Evolutionary conservation across 2,329 filamentous ascomycete species (phyloP).

Genomic region (Raffaelea albimanens): DNA sequence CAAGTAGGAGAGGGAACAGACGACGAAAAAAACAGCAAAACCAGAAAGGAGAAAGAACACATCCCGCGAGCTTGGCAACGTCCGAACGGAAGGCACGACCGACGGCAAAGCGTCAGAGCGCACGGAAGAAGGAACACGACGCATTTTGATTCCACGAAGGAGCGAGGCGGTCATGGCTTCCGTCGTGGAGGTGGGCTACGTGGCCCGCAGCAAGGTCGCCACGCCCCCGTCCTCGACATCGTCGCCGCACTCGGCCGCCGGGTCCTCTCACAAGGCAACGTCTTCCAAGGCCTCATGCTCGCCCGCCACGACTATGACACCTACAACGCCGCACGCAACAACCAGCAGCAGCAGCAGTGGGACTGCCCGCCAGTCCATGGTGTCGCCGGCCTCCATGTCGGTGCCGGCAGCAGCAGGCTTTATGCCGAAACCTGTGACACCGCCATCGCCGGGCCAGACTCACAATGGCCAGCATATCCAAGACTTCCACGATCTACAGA

Average conservation of each 20-base stretch:
- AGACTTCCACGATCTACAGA: neutral
- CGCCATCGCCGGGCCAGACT: too few species aligned
- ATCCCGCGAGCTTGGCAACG: too few species aligned
- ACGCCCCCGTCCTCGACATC: too few species aligned
- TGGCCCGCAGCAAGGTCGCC: too few species aligned
- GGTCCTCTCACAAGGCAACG: too few species aligned
- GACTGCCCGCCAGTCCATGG: neutral
- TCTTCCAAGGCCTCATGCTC: neutral
- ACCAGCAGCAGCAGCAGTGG: too few species aligned
- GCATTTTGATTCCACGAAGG: neutral
- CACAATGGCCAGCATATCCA: neutral
- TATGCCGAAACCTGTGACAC: too few species aligned
- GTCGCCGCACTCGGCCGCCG: too few species aligned
- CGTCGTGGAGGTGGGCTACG: neutral
- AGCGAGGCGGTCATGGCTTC: slow-evolving; percentile 2
- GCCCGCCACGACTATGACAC: neutral
- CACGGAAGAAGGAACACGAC: neutral
- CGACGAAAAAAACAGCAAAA: neutral
- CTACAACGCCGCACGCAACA: too few species aligned
- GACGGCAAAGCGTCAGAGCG: neutral
- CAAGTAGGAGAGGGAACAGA: neutral
- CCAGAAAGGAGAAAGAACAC: neutral
- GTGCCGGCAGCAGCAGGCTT: neutral
- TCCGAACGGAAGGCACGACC: neutral
- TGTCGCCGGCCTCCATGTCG: slow-evolving; percentile 1